Percentiles rank a stretch among this genome's conserved stretches.
These are phyloP conservation scores for Trifolium subterraneum DNA, from an alignment of 306 rosid genomes.

Conservation along the genomic window DNA sequence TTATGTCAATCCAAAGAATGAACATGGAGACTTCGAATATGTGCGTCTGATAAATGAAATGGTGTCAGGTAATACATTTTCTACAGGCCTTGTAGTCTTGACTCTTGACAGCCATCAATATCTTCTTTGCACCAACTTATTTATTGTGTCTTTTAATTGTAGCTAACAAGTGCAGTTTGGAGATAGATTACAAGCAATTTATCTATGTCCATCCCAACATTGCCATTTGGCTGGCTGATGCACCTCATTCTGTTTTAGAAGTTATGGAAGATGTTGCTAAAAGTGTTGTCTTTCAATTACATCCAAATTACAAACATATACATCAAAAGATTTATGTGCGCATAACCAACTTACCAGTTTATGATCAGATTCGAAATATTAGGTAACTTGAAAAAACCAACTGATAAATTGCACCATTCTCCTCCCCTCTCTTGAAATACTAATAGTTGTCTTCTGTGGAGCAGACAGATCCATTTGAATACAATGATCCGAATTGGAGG, in stretches of 20 bases:
- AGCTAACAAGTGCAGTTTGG: slow-evolving; percentile 93
- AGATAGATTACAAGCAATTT: slow-evolving; percentile 94
- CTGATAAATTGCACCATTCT: not conserved
- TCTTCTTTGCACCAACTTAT: not conserved
- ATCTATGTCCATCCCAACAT: slow-evolving; percentile 95
- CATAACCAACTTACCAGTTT: slow-evolving; percentile 87
- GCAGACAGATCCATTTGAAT: slow-evolving; percentile 96
- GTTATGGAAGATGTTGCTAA: slow-evolving; percentile 99
- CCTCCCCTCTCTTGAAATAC: not conserved
- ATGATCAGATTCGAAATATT: slow-evolving; percentile 96
- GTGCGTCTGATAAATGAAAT: slow-evolving; percentile 90
- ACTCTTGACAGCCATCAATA: not conserved
- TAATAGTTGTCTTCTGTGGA: slow-evolving; percentile 28
- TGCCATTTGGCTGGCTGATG: slow-evolving; percentile 99
- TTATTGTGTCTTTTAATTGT: slow-evolving; percentile 40
- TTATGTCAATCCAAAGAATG: slow-evolving; percentile 76
- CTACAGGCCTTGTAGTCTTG: slow-evolving; percentile 4
- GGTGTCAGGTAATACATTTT: slow-evolving; percentile 74
- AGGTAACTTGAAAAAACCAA: slow-evolving; percentile 53
- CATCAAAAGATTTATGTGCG: slow-evolving; percentile 92
- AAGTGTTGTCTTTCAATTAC: slow-evolving; percentile 82
- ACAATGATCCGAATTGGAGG: slow-evolving; percentile 99
- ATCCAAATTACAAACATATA: slow-evolving; percentile 83
- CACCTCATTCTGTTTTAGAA: slow-evolving; percentile 95
- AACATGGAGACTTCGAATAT: slow-evolving; percentile 71